Evolutionary conservation across 805 yeast genomes (phyloP).

Genomic region (Yarrowia sp.): DNA sequence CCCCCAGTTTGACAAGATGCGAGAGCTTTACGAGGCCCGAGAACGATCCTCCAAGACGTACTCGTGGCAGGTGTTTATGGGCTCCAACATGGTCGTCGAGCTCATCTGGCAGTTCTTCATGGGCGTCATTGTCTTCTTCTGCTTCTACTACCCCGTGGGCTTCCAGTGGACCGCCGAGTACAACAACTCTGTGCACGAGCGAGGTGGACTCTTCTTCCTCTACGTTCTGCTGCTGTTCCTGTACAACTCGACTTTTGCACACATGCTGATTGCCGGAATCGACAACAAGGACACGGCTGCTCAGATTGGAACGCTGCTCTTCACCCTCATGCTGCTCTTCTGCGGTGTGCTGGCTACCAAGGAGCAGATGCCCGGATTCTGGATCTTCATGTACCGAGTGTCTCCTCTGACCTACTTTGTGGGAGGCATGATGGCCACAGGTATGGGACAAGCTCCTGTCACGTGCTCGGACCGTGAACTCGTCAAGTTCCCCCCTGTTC

Average conservation of each 20-base stretch:
- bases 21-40: slow-evolving; percentile 73
- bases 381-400: slow-evolving; percentile 79
- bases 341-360: slow-evolving; percentile 69
- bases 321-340: slow-evolving; percentile 64
- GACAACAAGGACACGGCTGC: slow-evolving; percentile 59
- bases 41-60: slow-evolving; percentile 77
- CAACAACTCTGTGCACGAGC: slow-evolving; percentile 54
- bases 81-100: slow-evolving; percentile 71
- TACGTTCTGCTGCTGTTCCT: slow-evolving; percentile 57
- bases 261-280: slow-evolving; percentile 55
- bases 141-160: slow-evolving; percentile 74
- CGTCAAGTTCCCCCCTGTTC: slow-evolving; percentile 59
- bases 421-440: slow-evolving; percentile 58
- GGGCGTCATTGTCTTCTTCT: slow-evolving; percentile 67
- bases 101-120: slow-evolving; percentile 66
- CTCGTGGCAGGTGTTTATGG: slow-evolving; percentile 68
- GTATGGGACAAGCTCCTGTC: slow-evolving; percentile 57
- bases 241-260: slow-evolving; percentile 50
- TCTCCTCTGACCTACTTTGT: slow-evolving; percentile 73
- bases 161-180: slow-evolving; percentile 64
- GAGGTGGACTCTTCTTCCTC: slow-evolving; percentile 53
- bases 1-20: slow-evolving; percentile 64
- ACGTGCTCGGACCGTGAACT: slow-evolving; percentile 59
- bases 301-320: slow-evolving; percentile 60
- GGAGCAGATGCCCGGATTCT: slow-evolving; percentile 70